Evolutionary conservation across 106 monocot genomes (phyloP), one percentile per base, ranked within the genome.

Genomic region (Dioscorea zingiberensis): DNA sequence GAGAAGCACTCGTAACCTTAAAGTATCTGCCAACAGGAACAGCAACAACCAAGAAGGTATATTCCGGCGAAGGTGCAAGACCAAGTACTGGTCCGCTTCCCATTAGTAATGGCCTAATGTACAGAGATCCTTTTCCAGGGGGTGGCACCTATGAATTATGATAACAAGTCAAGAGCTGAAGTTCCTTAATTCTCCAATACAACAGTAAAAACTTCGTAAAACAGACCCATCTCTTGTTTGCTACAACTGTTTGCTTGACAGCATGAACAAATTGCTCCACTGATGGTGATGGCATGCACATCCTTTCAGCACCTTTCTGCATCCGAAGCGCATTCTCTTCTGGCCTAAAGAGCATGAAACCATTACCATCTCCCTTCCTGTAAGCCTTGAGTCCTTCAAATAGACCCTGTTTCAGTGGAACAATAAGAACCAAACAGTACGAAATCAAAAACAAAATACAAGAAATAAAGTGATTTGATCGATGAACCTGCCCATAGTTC

Each of bases 371-470:
- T 22, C 21, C 55, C 55, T 70, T 86, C 63, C 78, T 70, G 72
- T 78, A 78, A 4, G 85, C 85, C 63, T 86, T 86, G 44, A 86
- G 48, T 9, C 85, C 85, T 74, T 86, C 85, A 58, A 81, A 78
- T 49, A 86, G 38, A 7, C 81, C 85, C 85, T 81, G 69, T 13
- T 45, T 24, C 54, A 38, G 38, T 38, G 38, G 10, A 38, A 10
- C 38, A 38, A 0, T 38, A 38, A 38, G 4, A 38, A 38, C 10
- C 38, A 38, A 38, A 10, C 38, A 38, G 6, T 38, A 8, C 38
- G 10, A 6, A 38, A 38, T 6, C 38, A 38, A 10, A 38, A 38
- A 38, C 38, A 38, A 38, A n/a, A 38, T 38, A 38, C 38, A 38
- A 38, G 38, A 38, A 1, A 38, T 1, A 38, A 38, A 8, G 1